Conservation (phyloP, 495 filamentous ascomycete genomes). For the Neurospora sp. region DNA sequence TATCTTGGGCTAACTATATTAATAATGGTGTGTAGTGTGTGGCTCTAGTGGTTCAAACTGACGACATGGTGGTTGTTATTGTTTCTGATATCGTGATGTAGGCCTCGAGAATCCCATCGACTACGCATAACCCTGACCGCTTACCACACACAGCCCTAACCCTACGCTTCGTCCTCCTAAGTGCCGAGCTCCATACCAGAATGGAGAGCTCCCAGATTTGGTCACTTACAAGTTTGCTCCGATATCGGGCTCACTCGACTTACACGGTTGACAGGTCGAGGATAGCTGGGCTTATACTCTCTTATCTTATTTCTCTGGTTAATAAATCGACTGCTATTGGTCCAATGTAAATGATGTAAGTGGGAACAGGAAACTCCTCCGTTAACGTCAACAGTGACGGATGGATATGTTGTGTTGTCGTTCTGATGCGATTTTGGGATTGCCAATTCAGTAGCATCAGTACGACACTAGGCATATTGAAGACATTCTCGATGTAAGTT, state of each 20-base stretch:
- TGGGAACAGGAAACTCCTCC: not conserved
- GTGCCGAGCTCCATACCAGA: not conserved
- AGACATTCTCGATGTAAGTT: not conserved
- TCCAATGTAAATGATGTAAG: not conserved
- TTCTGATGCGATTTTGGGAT: not conserved
- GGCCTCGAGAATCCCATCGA: too few species aligned
- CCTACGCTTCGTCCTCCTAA: not conserved
- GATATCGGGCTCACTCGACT: not conserved
- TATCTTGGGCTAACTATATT: too few species aligned
- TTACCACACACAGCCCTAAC: not conserved
- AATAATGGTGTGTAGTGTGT: not conserved
- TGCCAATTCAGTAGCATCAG: not conserved
- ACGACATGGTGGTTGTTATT: not conserved
- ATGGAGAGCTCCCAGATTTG: not conserved
- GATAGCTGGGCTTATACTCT: not conserved
- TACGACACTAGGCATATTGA: not conserved
- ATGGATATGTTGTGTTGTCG: not conserved
- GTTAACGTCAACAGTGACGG: not conserved
- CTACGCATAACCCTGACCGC: not conserved
- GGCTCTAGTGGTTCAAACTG: not conserved
- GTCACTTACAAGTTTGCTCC: not conserved
- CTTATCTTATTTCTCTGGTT: not conserved
- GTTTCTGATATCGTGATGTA: not conserved
- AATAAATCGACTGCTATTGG: not conserved
- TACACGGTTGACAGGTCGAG: not conserved